A percentile compares a stretch with the other conserved stretches of the same genome.
Conservation (phyloP, 2,329 filamentous ascomycete genomes). For the Bimuria novae-zelandiae region DNA sequence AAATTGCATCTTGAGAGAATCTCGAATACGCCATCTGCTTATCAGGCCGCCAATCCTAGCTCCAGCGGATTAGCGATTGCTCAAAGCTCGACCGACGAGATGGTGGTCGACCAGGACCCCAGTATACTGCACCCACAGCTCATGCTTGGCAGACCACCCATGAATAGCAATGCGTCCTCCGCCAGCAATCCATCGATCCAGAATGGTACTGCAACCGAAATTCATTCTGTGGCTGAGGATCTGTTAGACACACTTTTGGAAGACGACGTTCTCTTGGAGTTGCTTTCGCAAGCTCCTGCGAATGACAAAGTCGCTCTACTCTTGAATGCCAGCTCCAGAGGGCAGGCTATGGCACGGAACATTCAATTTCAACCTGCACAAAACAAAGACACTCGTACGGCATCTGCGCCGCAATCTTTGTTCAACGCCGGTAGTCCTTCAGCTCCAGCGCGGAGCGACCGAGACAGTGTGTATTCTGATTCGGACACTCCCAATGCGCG, state of each 20-base stretch:
- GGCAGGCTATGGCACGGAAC: background rate
- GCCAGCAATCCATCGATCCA: background rate
- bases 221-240: background rate
- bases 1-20: slow-evolving; percentile 15
- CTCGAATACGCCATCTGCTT: background rate
- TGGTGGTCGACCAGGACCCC: background rate
- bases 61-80: background rate
- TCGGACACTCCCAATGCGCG: background rate
- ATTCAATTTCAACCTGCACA: background rate
- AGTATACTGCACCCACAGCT: background rate
- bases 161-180: background rate
- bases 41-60: background rate
- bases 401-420: background rate
- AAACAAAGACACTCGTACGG: background rate
- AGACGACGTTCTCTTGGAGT: background rate
- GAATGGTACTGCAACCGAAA: background rate
- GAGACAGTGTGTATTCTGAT: slow-evolving; percentile 5
- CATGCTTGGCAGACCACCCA: background rate
- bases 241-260: background rate
- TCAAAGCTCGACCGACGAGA: background rate
- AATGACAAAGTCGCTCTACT: background rate
- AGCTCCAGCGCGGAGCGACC: background rate
- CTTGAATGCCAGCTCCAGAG: background rate
- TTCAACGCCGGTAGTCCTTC: background rate
- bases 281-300: background rate